These are phyloP conservation scores for Meyerozyma carpophila DNA, from an alignment of 1,139 yeast genomes.

Conservation along the genomic window DNA sequence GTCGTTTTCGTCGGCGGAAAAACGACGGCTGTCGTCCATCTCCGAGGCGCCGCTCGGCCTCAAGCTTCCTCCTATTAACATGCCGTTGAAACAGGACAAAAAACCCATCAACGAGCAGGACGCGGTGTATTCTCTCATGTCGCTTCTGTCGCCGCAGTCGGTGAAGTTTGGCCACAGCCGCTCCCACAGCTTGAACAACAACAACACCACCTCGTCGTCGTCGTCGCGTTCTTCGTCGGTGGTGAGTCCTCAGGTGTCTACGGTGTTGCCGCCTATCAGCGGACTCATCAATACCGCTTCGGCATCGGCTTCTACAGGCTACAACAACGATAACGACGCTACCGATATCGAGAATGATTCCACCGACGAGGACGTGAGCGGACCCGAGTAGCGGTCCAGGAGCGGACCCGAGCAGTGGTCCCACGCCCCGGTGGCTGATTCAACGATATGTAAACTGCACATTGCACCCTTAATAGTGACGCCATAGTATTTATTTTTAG, in stretches of 20 bases:
- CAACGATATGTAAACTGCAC: not conserved
- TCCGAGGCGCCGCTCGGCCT: conserved; percentile 1
- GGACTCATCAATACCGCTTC: conserved; percentile 18
- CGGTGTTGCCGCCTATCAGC: conserved; percentile 24
- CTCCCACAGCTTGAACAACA: conserved; percentile 25
- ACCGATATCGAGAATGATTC: conserved; percentile 22
- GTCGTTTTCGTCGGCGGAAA: conserved; percentile 11
- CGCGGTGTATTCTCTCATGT: conserved; percentile 42
- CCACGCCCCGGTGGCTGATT: too few relatives aligned
- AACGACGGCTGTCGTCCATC: conserved; percentile 4
- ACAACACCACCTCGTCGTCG: conserved; percentile 11
- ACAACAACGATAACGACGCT: conserved; percentile 29
- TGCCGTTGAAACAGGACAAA: conserved; percentile 12
- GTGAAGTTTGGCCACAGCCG: conserved; percentile 28
- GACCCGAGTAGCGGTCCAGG: not conserved
- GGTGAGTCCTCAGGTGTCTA: conserved; percentile 11
- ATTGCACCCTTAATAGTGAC: not conserved
- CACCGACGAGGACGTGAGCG: conserved; percentile 6
- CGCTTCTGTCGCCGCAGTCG: conserved; percentile 39
- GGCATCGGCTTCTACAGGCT: conserved; percentile 3
- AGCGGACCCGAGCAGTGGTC: too few relatives aligned
- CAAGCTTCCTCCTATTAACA: conserved; percentile 29
- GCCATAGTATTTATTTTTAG: too few relatives aligned
- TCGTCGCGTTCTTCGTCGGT: conserved; percentile 21
- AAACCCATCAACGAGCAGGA: conserved; percentile 31